A percentile compares a stretch with the other conserved stretches of the same genome.
Evolutionary conservation across 2,329 filamentous ascomycete genomes (phyloP).

Genomic region (Ustulina deusta): DNA sequence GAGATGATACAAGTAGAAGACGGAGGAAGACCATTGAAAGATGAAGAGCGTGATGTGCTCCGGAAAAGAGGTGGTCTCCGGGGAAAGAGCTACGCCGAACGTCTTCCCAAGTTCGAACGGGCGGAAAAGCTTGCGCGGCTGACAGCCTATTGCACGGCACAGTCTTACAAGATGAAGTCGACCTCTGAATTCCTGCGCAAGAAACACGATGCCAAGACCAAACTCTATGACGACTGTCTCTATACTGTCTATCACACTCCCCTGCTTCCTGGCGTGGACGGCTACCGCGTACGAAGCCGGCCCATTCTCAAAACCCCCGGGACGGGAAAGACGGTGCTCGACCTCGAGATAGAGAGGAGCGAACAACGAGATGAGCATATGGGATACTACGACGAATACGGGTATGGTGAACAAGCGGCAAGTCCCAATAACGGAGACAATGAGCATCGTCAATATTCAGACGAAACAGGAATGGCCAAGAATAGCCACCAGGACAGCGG

Average conservation of each 20-base stretch:
- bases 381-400: constrained; percentile 85
- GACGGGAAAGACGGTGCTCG: constrained; percentile 86
- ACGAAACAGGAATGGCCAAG: constrained; percentile 30
- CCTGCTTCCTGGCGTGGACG: constrained; percentile 84
- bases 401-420: constrained; percentile 60
- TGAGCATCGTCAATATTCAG: constrained; percentile 39
- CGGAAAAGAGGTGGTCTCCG: constrained; percentile 70
- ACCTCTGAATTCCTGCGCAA: constrained; percentile 91
- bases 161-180: constrained; percentile 88
- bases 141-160: constrained; percentile 96
- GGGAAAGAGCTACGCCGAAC: constrained; percentile 93
- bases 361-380: constrained; percentile 90
- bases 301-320: constrained; percentile 93
- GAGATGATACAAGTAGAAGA: constrained; percentile 60
- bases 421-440: constrained; percentile 46
- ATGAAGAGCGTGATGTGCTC: constrained; percentile 75
- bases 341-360: constrained; percentile 95
- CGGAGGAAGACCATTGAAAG: constrained; percentile 71
- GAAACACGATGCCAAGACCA: constrained; percentile 90
- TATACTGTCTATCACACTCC: constrained; percentile 96
- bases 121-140: constrained; percentile 89
- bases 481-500: constrained; percentile 19
- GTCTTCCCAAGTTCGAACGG: constrained; percentile 87
- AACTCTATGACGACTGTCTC: constrained; percentile 96
- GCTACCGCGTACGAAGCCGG: constrained; percentile 88